phyloP scores from a whole-genome alignment of 1,139 yeast species.

The Candida pseudocylindracea region DNA sequence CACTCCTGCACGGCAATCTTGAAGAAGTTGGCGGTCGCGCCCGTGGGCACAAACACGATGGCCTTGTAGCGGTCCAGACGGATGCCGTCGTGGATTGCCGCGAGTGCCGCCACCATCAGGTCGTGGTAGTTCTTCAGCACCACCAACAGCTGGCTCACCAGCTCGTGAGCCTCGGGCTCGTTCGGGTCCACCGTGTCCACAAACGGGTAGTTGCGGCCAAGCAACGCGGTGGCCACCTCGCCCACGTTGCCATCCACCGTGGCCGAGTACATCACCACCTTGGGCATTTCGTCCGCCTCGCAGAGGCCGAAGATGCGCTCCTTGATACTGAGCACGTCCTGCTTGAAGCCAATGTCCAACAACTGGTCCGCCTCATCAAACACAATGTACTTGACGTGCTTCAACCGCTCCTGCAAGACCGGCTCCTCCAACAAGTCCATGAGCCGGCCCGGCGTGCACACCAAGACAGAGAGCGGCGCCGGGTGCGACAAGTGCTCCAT shows the following conservation, averaged over 20 bases:
- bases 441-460: conserved; percentile 49
- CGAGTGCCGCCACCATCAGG: neutral
- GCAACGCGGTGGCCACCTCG: conserved; percentile 35
- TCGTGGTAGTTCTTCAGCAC: conserved; percentile 40
- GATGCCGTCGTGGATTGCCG: no score
- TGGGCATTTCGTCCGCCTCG: conserved; percentile 2
- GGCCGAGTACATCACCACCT: conserved; percentile 57
- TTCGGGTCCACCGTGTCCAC: conserved; percentile 21
- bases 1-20: conserved; percentile 43
- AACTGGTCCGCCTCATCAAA: conserved; percentile 22
- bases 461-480: conserved; percentile 47
- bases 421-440: conserved; percentile 56
- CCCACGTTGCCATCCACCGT: conserved; percentile 69
- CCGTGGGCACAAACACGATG: conserved; percentile 12
- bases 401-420: neutral
- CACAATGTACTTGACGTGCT: conserved; percentile 1
- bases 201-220: conserved; percentile 6
- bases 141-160: conserved; percentile 13
- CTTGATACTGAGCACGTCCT: conserved; percentile 19
- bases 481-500: conserved; percentile 34
- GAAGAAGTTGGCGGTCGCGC: conserved; percentile 34
- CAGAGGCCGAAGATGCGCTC: conserved; percentile 8
- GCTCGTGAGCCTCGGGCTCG: conserved; percentile 6
- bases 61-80: neutral
- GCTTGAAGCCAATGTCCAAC: conserved; percentile 91